Base-by-base conservation (phyloP, 176 grass and related monocot species). In the Lolium rigidum region DNA sequence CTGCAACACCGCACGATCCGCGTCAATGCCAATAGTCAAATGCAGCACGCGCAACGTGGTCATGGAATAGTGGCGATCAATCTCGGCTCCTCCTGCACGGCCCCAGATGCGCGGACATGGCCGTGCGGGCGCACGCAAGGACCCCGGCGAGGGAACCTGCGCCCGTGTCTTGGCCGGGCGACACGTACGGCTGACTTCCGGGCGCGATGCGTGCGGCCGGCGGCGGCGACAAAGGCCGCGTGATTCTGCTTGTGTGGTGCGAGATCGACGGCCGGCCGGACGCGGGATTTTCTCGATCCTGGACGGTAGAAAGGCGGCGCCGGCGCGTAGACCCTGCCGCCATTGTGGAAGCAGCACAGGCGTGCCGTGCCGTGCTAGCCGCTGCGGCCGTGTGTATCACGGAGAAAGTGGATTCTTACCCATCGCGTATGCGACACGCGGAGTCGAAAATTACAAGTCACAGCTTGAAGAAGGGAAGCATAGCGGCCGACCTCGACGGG, bases 101-200 rank as follows among this genome's bases (percentile, higher is more conserved):
- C 12, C 71, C 71, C 71, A 54, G 73, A 28, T 76, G 73, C 73
- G 72, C 72, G 73, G 25, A 50, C 72, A 51, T 5, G 47, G 14
- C 72, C 47, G 22, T 75, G 71, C 31, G 31, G 31, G 31, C 31
- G 31, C 31, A 3, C 31, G 31, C 31, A 3, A 35, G 31, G 31
- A 85, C 80, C 83, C 84, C 70, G 79, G 78, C 90, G 83, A 73
- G 93, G 85, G 85, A 80, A 95, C 88, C 88, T 9, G 90, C 80
- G 60, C 43, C 90, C 25, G 85, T 95, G 90, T 94, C 89, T 43
- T 7, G 61, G 70, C 78, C 81, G 70, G 84, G 85, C 87, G 50
- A 76, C 54, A 68, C 90, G 88, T 31, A 71, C 43, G 4, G 13
- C 44, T 15, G 12, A 21, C 82, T 87, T 74, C 81, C 84, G 10